These are phyloP conservation scores for Geotrichum reessii DNA, from an alignment of 1,139 yeast genomes.

Conservation along the genomic window DNA sequence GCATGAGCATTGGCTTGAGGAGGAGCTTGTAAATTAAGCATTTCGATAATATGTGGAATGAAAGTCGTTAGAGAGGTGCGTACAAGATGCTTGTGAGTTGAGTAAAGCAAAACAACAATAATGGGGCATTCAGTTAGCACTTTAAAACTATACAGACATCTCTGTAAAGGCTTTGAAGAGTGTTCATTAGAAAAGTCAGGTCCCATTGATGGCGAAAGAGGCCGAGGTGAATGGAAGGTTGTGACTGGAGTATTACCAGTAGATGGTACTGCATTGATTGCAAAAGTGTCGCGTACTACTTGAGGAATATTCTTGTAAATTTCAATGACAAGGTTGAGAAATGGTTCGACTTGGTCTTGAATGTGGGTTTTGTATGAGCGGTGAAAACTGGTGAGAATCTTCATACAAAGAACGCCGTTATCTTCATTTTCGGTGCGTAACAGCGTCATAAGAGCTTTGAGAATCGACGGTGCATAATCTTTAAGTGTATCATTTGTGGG, in stretches of 20 bases:
- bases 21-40: conserved; percentile 70
- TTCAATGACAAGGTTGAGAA: conserved; percentile 67
- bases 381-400: conserved; percentile 81
- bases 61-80: conserved; percentile 67
- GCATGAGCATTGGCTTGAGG: conserved; percentile 67
- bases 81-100: conserved; percentile 76
- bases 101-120: conserved; percentile 85
- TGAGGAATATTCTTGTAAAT: conserved; percentile 77
- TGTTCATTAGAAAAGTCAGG: conserved; percentile 30
- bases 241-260: conserved; percentile 22
- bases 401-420: conserved; percentile 88
- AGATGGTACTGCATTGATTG: conserved; percentile 27
- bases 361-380: conserved; percentile 69
- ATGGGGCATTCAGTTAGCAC: conserved; percentile 96
- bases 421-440: conserved; percentile 84
- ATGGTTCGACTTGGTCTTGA: conserved; percentile 65
- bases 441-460: conserved; percentile 56
- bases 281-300: conserved; percentile 63
- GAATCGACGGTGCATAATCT: conserved; percentile 58
- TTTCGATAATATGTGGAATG: conserved; percentile 73
- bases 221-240: conserved; percentile 37
- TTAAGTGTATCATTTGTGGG: conserved; percentile 79
- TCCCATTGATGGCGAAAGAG: conserved; percentile 42
- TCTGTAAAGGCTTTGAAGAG: conserved; percentile 40
- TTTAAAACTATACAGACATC: conserved; percentile 76